Evolutionary conservation across 345 rosid genomes (phyloP).

Genomic region (Nasturtium officinale): DNA sequence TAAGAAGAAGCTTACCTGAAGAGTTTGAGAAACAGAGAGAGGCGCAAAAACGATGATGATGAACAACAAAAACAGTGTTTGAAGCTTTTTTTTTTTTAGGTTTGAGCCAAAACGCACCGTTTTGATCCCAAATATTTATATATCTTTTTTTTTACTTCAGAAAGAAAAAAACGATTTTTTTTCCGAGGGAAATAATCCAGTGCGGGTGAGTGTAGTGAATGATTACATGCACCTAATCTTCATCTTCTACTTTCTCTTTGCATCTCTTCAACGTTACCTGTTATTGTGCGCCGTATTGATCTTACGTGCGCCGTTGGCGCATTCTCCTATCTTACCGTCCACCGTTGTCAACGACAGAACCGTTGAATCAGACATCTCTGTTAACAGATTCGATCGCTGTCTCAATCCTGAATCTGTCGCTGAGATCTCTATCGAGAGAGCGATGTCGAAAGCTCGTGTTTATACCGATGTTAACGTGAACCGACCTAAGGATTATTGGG

Average conservation of each 20-base stretch:
- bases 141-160: not conserved
- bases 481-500: slow-evolving; percentile 96
- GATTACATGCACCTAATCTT: slow-evolving; percentile 35
- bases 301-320: slow-evolving; percentile 55
- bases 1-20: slow-evolving; percentile 5
- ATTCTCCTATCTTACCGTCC: slow-evolving; percentile 47
- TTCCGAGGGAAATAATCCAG: slow-evolving; percentile 15
- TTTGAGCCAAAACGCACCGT: not conserved
- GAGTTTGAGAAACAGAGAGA: slow-evolving; percentile 15
- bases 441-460: slow-evolving; percentile 92
- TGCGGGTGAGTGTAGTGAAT: slow-evolving; percentile 32
- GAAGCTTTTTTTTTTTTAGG: not conserved
- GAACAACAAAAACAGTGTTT: not conserved
- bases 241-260: slow-evolving; percentile 30
- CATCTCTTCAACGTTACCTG: slow-evolving; percentile 38
- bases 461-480: slow-evolving; percentile 82
- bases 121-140: not conserved
- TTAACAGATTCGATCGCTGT: slow-evolving; percentile 10
- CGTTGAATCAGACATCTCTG: slow-evolving; percentile 7
- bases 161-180: no score
- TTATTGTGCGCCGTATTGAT: slow-evolving; percentile 56
- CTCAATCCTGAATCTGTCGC: slow-evolving; percentile 23
- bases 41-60: not conserved
- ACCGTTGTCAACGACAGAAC: slow-evolving; percentile 11
- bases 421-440: slow-evolving; percentile 40